Conservation (phyloP, 148 eudicot species). For the Rhododendron henanense region DNA sequence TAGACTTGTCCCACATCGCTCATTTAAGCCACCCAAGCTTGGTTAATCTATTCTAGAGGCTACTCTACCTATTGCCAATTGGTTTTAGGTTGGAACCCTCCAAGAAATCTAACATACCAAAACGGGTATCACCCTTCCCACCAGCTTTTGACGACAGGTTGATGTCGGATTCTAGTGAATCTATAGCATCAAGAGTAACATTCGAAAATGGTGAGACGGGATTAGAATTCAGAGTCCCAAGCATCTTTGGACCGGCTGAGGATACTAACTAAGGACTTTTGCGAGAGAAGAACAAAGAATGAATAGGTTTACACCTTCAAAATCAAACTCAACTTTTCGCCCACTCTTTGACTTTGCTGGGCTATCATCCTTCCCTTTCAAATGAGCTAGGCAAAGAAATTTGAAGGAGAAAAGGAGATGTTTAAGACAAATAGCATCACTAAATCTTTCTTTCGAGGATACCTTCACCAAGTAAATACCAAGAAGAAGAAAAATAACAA, state of each 20-base stretch:
- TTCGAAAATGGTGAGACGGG: not conserved
- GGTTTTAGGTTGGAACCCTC: no score
- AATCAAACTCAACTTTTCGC: slow-evolving; percentile 58
- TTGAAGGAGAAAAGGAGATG: not conserved
- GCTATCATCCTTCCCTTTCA: slow-evolving; percentile 53
- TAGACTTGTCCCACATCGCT: no score
- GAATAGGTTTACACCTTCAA: slow-evolving; percentile 41
- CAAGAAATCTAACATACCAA: not conserved
- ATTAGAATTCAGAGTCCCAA: not conserved
- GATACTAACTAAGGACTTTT: not conserved
- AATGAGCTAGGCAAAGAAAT: slow-evolving; percentile 18
- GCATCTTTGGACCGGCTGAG: not conserved
- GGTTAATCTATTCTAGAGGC: no score
- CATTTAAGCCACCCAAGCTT: no score
- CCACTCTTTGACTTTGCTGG: slow-evolving; percentile 52
- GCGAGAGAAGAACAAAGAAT: not conserved
- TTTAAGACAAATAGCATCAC: not conserved
- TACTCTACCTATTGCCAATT: no score
- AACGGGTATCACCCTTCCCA: slow-evolving; percentile 37
- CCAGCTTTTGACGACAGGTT: slow-evolving; percentile 30
- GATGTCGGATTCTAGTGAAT: slow-evolving; percentile 15
- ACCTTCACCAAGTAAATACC: not conserved
- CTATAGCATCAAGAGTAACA: slow-evolving; percentile 5
- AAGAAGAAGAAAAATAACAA: not conserved
- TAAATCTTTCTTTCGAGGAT: not conserved